A percentile compares a stretch with the other conserved stretches of the same genome.
phyloP scores from a whole-genome alignment of 2,329 filamentous ascomycete genomes.

The Eutypa lata region DNA sequence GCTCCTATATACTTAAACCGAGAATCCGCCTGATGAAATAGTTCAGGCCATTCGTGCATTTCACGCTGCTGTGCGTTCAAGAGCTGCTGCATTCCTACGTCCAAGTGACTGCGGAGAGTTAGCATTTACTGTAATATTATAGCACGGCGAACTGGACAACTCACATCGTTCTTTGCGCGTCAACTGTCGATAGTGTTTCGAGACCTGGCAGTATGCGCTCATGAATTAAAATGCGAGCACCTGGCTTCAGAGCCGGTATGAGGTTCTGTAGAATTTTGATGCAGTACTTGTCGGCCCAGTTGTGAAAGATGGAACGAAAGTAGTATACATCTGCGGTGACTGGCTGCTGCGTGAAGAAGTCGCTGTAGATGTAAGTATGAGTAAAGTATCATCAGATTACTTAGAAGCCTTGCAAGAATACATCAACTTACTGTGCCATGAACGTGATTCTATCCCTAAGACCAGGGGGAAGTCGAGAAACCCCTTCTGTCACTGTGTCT shows the following conservation, averaged over 20 bases:
- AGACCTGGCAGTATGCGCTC: slow-evolving; percentile 15
- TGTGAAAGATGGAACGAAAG: slow-evolving; percentile 28
- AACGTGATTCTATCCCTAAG: slow-evolving; percentile 15
- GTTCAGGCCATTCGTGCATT: slow-evolving; percentile 17
- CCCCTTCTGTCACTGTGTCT: slow-evolving; percentile 11
- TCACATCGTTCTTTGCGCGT: slow-evolving; percentile 19
- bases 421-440: slow-evolving; percentile 15
- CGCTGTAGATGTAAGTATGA: slow-evolving; percentile 6
- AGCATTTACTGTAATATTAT: background rate
- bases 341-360: slow-evolving; percentile 18
- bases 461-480: slow-evolving; percentile 5
- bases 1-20: slow-evolving; percentile 17
- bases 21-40: slow-evolving; percentile 15
- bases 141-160: background rate
- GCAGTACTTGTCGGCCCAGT: slow-evolving; percentile 30
- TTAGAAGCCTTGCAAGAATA: too few relatives aligned
- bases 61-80: slow-evolving; percentile 20
- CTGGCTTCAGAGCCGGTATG: slow-evolving; percentile 20
- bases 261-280: slow-evolving; percentile 25
- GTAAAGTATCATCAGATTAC: background rate
- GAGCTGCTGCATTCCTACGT: slow-evolving; percentile 20
- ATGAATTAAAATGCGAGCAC: slow-evolving; percentile 16
- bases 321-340: slow-evolving; percentile 18
- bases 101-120: slow-evolving; percentile 9
- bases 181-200: slow-evolving; percentile 8